Evolutionary conservation across 768 basidiomycete species (phyloP).

Genomic region (Pleurotus tuber-regium): DNA sequence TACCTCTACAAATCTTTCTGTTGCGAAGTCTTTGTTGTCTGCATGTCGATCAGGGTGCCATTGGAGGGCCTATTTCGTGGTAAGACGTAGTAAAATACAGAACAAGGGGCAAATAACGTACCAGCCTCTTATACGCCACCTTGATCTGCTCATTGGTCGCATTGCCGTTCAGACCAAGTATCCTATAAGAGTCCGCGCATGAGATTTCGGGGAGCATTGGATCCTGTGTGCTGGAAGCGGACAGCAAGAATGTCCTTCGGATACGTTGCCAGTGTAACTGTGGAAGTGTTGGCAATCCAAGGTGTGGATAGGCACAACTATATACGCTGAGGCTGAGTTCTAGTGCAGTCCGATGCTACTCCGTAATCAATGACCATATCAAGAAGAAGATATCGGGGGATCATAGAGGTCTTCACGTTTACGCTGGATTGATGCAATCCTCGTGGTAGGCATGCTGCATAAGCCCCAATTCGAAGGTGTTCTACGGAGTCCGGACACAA

Average conservation of each 20-base stretch:
- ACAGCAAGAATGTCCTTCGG: not conserved
- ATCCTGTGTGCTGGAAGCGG: not conserved
- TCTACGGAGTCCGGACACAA: not conserved
- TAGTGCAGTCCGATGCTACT: slow-evolving; percentile 10
- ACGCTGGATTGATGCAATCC: not conserved
- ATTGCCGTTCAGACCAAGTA: not conserved
- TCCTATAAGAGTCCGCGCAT: slow-evolving; percentile 1
- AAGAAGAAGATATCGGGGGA: slow-evolving; percentile 6
- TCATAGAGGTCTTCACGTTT: slow-evolving; percentile 10
- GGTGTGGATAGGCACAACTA: not conserved
- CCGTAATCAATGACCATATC: slow-evolving; percentile 10
- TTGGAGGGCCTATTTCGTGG: slow-evolving; percentile 54
- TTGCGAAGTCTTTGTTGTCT: slow-evolving; percentile 48
- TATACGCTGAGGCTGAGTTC: slow-evolving; percentile 7
- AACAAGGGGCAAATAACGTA: slow-evolving; percentile 29
- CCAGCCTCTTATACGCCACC: slow-evolving; percentile 61
- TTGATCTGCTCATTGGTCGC: slow-evolving; percentile 17
- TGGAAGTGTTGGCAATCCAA: not conserved
- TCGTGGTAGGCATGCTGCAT: slow-evolving; percentile 7
- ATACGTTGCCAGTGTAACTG: not conserved
- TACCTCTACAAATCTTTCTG: slow-evolving; percentile 59
- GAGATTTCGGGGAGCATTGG: slow-evolving; percentile 3
- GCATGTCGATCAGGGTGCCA: slow-evolving; percentile 70
- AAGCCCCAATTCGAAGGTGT: not conserved
- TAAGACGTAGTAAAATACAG: not conserved